Conservation (phyloP, 2,329 filamentous ascomycete species). For the Aspergillus uvarum region DNA sequence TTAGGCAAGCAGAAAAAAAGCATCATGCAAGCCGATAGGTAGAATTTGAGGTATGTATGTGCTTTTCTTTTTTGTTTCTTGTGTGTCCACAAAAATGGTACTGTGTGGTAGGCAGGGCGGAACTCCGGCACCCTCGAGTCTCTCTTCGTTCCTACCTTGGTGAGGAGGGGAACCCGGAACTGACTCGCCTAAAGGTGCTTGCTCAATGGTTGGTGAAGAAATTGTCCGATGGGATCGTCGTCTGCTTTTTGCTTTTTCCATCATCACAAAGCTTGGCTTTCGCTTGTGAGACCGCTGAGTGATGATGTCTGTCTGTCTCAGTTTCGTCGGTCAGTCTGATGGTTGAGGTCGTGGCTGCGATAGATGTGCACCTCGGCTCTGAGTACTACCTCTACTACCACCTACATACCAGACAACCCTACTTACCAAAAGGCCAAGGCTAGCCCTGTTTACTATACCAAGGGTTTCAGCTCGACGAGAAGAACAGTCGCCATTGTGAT, state of each 20-base stretch:
- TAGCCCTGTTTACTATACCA: not conserved
- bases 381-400: not conserved
- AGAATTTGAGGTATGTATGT: not conserved
- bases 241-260: not conserved
- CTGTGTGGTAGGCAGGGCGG: not conserved
- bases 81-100: no score
- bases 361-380: not conserved
- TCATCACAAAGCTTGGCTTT: conserved; percentile 21
- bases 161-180: not conserved
- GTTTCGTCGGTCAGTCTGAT: not conserved
- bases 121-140: not conserved
- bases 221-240: conserved; percentile 8
- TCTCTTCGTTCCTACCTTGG: not conserved
- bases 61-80: no score
- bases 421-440: not conserved
- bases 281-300: conserved; percentile 4
- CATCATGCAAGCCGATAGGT: not conserved
- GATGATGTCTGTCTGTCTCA: not conserved
- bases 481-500: not conserved
- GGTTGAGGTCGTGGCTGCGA: not conserved
- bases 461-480: not conserved
- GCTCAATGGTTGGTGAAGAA: conserved; percentile 8
- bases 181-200: not conserved
- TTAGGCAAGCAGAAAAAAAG: not conserved
- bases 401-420: no score